phyloP scores from a whole-genome alignment of 768 basidiomycete species.

The Clavulina sp. region DNA sequence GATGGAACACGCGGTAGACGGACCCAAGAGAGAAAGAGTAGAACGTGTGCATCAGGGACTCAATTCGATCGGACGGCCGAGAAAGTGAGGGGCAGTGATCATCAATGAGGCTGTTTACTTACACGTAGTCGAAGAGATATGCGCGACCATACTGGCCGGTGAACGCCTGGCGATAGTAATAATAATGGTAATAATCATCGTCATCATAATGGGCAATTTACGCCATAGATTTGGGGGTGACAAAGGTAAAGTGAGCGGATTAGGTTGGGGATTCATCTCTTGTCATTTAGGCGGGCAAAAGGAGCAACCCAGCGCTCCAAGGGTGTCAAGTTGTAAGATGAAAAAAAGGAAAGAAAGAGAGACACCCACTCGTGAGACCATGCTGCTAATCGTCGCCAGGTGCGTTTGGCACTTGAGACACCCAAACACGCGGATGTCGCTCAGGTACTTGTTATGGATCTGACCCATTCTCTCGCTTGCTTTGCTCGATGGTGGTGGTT shows the following conservation, averaged over 20 bases:
- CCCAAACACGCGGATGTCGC: slow-evolving; percentile 73
- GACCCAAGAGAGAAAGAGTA: too few species aligned
- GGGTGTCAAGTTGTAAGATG: too few species aligned
- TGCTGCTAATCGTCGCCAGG: slow-evolving; percentile 76
- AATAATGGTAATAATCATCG: too few species aligned
- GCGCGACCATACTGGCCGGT: slow-evolving; percentile 93
- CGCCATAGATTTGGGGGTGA: neutral
- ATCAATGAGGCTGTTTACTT: slow-evolving; percentile 21
- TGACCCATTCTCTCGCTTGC: slow-evolving; percentile 46
- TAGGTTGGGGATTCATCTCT: neutral
- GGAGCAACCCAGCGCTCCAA: too few species aligned
- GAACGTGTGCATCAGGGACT: too few species aligned
- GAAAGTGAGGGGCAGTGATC: neutral
- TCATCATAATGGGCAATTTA: too few species aligned
- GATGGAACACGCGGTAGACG: too few species aligned
- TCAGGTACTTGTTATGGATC: slow-evolving; percentile 74
- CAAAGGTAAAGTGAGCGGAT: neutral
- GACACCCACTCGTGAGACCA: slow-evolving; percentile 65
- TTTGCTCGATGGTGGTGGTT: neutral
- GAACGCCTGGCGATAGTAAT: slow-evolving; percentile 49
- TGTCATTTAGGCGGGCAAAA: too few species aligned
- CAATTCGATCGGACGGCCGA: too few species aligned
- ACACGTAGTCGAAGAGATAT: slow-evolving; percentile 90
- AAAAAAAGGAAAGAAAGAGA: neutral
- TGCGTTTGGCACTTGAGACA: slow-evolving; percentile 78